Base-by-base conservation (phyloP, 2,329 filamentous ascomycete species). In the Pseudopyricularia javanii region DNA sequence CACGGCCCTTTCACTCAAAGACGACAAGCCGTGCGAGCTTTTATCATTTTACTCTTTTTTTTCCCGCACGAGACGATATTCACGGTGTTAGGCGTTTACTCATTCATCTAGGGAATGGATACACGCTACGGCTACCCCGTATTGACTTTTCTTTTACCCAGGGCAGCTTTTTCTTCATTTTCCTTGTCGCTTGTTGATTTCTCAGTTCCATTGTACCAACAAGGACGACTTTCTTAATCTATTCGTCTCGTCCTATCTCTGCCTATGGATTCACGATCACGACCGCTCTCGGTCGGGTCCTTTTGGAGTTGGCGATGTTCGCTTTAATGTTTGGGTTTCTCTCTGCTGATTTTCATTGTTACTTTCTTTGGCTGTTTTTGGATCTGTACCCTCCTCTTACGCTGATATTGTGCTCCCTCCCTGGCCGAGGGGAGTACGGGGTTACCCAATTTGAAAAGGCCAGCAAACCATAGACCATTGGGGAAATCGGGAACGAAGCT, bases 141-240 rank as follows among this genome's bases (percentile, higher is more conserved):
- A 7, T 37, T 43, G 24, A n/a, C 7, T 48, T 17, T 22, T 33
- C 37, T 43, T 26, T 35, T 33, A 4, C 32, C n/a, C 14, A n/a
- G 20, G 34, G 54, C 24, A 52, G 24, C 28, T 47, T 33, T 26
- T 33, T 20, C 12, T 52, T 35, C 34, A 7, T n/a, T 54, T 49
- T 40, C 43, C 53, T 51, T 47, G 47, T 34, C 7, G 12, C 40
- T 45, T 45, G 40, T 45, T 45, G 40, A 45, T 24, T 53, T 53
- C n/a, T 49, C 24, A 14, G 30, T 20, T 34, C n/a, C n/a, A 22
- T 20, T 45, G 40, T 45, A 45, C 40, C 40, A 55, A 54, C 49
- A 54, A 54, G n/a, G 49, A 40, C 47, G 43, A 35, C 14, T 33
- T 47, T 51, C 32, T 49, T 30, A 30, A 5, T 30, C 28, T 30